These are phyloP conservation scores for Aspergillus leporis DNA, from an alignment of 495 filamentous ascomycete genomes.

Conservation along the genomic window DNA sequence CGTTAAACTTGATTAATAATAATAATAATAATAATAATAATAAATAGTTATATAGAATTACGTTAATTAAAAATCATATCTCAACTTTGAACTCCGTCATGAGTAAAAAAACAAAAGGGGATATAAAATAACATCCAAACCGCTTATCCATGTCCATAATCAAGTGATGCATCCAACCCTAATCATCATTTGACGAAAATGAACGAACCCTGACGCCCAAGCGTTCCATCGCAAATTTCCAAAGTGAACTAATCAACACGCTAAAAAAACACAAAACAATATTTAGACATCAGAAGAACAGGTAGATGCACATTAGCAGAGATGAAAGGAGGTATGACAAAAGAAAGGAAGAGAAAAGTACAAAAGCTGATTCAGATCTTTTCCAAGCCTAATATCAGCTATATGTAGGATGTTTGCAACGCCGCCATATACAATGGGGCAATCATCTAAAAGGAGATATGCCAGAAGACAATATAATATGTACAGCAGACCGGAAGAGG, in stretches of 20 bases:
- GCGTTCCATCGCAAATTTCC: constrained; percentile 8
- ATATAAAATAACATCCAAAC: background rate
- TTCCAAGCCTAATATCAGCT: background rate
- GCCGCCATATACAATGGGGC: constrained; percentile 3
- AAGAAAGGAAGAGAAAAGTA: background rate
- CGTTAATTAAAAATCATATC: background rate
- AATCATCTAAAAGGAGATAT: background rate
- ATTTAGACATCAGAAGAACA: background rate
- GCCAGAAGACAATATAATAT: constrained; percentile 6
- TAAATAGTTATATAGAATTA: background rate
- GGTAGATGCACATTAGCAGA: background rate
- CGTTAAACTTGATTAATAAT: too few species aligned
- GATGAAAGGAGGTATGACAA: background rate
- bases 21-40: background rate
- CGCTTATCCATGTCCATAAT: background rate
- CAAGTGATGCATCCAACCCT: constrained; percentile 1
- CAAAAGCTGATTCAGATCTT: background rate
- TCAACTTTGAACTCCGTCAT: background rate
- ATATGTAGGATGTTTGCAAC: background rate
- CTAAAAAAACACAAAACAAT: background rate
- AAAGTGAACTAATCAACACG: constrained; percentile 8
- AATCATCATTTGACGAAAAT: constrained; percentile 3
- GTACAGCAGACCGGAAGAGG: background rate
- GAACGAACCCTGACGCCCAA: constrained; percentile 13
- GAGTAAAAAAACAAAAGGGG: background rate